Evolutionary conservation across 495 filamentous ascomycete species (phyloP), one percentile per base, ranked within the genome.

Genomic region (Penicillium angulare): DNA sequence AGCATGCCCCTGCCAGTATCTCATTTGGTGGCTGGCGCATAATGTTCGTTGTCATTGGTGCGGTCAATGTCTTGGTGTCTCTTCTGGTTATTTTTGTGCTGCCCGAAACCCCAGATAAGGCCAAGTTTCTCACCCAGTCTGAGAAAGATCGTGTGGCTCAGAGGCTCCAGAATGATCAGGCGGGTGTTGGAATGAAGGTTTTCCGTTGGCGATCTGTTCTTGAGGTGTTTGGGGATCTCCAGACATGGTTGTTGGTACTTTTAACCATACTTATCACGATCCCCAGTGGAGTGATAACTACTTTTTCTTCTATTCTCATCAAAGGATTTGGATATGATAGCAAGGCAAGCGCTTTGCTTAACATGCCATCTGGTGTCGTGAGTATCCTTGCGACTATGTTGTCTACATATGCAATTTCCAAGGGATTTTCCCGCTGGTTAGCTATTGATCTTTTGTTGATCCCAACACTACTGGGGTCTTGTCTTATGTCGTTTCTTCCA

Each of bases 21-120:
- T 48, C 55, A 0, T 57, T 86, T 10, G 64, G 69, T 1, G 79
- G 84, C 13, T 87, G 84, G 85, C 65, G 73, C 2, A 76, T 81
- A 50, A 86, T 87, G 82, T 86, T 86, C 55, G 57, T 87, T 29
- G 73, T 80, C 22, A 71, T 86, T 15, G 86, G 85, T 7, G 45
- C 81, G 3, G 44, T 86, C 20, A 88, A 84, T 0, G 56, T 84
- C 9, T 35, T 77, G 9, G 75, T 80, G 7, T 81, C 74, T 0
- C 61, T 73, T 0, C 57, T 79, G 31, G 69, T 79, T 2, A 78
- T 78, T 32, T 70, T 76, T 55, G 73, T 75, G 24, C 64, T 87
- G n/a, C 80, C 82, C 5, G 82, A 85, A 62, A 76, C 77, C 20
- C 75, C 83, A 4, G 74, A 76, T 21, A 68, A 78, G 3, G 84